Conservation (phyloP, 1,284 basidiomycete genomes). For the Moesziomyces globuligerus region DNA sequence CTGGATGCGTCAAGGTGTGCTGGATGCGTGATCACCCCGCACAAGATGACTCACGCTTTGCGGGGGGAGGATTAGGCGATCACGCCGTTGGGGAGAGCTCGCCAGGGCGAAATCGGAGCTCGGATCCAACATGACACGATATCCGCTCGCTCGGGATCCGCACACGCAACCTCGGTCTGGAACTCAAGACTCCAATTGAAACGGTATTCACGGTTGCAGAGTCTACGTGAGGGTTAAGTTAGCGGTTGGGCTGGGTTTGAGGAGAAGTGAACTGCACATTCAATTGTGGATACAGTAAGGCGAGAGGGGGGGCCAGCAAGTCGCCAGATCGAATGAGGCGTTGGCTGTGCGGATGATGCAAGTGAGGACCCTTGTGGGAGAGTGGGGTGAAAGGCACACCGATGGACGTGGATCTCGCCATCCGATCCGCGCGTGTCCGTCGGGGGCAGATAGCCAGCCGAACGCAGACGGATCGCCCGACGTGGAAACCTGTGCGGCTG, state of each 20-base stretch:
- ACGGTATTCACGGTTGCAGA: not conserved
- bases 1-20: too few relatives aligned
- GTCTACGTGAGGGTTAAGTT: too few relatives aligned
- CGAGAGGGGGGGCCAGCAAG: too few relatives aligned
- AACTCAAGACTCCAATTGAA: too few relatives aligned
- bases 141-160: not conserved
- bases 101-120: not conserved
- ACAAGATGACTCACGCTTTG: not conserved
- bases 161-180: too few relatives aligned
- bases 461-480: not conserved
- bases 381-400: not conserved
- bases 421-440: not conserved
- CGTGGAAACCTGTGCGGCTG: not conserved
- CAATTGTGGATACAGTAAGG: too few relatives aligned
- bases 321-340: not conserved
- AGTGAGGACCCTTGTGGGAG: not conserved
- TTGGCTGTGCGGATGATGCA: not conserved
- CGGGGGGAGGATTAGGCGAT: not conserved
- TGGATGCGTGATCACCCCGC: not conserved
- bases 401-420: not conserved
- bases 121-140: not conserved
- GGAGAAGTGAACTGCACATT: too few relatives aligned
- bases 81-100: not conserved
- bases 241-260: too few relatives aligned
- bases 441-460: not conserved